Evolutionary conservation across 228 moss, liverwort and hornwort genomes (phyloP), one percentile per base, ranked within the genome.

Genomic region (Sphagnum magellanicum): DNA sequence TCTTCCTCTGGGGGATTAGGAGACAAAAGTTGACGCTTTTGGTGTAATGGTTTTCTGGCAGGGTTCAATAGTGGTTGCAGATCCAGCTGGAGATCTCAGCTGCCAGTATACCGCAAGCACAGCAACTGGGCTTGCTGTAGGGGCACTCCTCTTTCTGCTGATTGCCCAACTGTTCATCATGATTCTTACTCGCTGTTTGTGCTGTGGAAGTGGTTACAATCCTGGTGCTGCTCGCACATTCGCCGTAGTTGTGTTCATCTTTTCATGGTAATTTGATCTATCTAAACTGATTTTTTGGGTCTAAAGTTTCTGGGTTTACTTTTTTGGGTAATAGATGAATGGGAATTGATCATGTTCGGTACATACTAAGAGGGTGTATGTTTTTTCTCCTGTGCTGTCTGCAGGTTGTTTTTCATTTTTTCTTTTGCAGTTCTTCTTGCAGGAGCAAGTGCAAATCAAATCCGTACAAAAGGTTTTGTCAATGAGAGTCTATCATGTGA

Each of bases 381-480:
- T 32, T 32, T 32, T 32, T 32, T 32, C 17, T 32, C 32, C 32
- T 32, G 32, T 32, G 32, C 32, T 32, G 32, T 32, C 32, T 59
- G 53, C 73, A 82, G 85, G 85, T 53, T 87, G 49, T 87, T 80
- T 67, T 83, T 81, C 67, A 63, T 80, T 10, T 60, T 87, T 10
- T 78, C 78, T 10, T 60, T 72, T 59, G 63, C 76, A 15, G 74
- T 74, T 32, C 83, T 83, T 10, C 63, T 78, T 17, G 80, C 76
- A 0, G 83, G 87, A 65, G 87, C 87, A 4, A 83, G 73, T 16
- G 80, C 79, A 10, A 80, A 87, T 70, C 83, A 78, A 70, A 78
- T 87, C 11, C 83, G 76, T 49, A 80, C 83, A 13, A 69, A 67
- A 52, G 78, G 78, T 8, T 74, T 72, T 48, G 67, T 72, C 65